Evolutionary conservation across 2,329 filamentous ascomycete species (phyloP), one percentile per base, ranked within the genome.

Genomic region (Ustilaginoidea virens): DNA sequence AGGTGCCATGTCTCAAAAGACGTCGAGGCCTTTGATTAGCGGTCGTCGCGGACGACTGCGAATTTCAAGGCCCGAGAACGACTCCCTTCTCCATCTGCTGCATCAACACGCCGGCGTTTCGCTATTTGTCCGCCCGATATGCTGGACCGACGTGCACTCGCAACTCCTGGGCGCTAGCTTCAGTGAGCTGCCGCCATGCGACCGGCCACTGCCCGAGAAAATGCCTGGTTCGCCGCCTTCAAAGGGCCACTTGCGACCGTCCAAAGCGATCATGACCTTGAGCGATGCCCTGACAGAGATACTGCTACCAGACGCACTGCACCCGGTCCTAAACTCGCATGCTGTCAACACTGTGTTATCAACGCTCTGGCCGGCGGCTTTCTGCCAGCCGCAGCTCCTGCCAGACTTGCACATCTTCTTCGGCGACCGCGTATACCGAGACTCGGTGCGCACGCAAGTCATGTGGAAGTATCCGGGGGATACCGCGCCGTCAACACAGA

Each of bases 61-160:
- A n/a, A 19, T 13, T 4, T 55, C 43, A 7, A 50, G 49, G 3
- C 60, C 64, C 1, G 55, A 60, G 25, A 46, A 50, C 13, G 58
- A 60, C 13, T 72, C 68, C 0, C 49, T 73, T 14, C 63, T 60
- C 40, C 63, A 65, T 35, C 52, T 67, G 25, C 52, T 73, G 34
- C 58, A 61, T 34, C 51, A 62, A 14, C 42, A 71, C 39, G 45
- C 55, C 19, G 59, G 63, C 24, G 46, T 43, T 1, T 53, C 59
- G 1, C 60, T 73, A 13, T 69, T 61, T 33, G 47, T 65, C 27
- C 54, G 58, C 16, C 68, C 68, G 2, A 60, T 69, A 25, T 60
- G 56, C 41, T 73, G 68, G 68, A 69, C 61, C 11, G 66, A 70
- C 30, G 32, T 53, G 1, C 68, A 73, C 34, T 40, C 53, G 7